A percentile compares a stretch with the other conserved stretches of the same genome.
Evolutionary conservation across 495 filamentous ascomycete species (phyloP).

Genomic region (Aspergillus bridgeri): DNA sequence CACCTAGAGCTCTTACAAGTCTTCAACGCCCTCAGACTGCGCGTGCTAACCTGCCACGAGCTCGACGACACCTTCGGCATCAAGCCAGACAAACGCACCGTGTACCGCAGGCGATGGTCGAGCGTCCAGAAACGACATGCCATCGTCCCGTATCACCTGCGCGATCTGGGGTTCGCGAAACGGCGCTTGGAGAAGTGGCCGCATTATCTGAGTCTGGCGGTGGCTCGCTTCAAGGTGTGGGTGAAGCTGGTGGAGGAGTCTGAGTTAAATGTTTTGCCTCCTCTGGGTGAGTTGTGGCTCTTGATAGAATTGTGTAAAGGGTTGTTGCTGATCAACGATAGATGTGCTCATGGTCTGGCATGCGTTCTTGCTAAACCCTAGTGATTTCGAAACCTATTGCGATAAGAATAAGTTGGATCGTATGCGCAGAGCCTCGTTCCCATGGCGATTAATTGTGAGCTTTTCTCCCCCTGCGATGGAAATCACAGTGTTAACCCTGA

Average conservation of each 20-base stretch:
- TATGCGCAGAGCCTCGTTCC: slow-evolving; percentile 13
- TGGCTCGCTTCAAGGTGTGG: slow-evolving; percentile 17
- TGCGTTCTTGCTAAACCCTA: slow-evolving; percentile 20
- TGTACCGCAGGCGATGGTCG: slow-evolving; percentile 5
- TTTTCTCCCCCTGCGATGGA: not conserved
- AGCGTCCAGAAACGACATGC: not conserved
- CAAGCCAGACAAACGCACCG: slow-evolving; percentile 2
- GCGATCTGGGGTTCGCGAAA: slow-evolving; percentile 11
- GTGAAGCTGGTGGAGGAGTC: slow-evolving; percentile 7
- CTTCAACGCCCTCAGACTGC: slow-evolving; percentile 20
- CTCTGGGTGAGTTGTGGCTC: slow-evolving; percentile 8
- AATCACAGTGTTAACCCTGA: not conserved
- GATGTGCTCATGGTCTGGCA: slow-evolving; percentile 28
- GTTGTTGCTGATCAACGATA: slow-evolving; percentile 8
- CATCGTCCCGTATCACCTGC: not conserved
- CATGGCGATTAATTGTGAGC: slow-evolving; percentile 25
- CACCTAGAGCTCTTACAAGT: slow-evolving; percentile 35
- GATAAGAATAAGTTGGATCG: not conserved
- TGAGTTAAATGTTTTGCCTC: slow-evolving; percentile 3
- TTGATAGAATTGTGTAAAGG: not conserved
- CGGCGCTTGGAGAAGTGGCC: slow-evolving; percentile 18
- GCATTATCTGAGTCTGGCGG: slow-evolving; percentile 18
- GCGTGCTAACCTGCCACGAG: slow-evolving; percentile 3
- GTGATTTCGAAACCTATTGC: slow-evolving; percentile 14
- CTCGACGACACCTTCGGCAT: slow-evolving; percentile 11